Base-by-base conservation (phyloP, 1,284 basidiomycete genomes). In the Peniophora sp. region DNA sequence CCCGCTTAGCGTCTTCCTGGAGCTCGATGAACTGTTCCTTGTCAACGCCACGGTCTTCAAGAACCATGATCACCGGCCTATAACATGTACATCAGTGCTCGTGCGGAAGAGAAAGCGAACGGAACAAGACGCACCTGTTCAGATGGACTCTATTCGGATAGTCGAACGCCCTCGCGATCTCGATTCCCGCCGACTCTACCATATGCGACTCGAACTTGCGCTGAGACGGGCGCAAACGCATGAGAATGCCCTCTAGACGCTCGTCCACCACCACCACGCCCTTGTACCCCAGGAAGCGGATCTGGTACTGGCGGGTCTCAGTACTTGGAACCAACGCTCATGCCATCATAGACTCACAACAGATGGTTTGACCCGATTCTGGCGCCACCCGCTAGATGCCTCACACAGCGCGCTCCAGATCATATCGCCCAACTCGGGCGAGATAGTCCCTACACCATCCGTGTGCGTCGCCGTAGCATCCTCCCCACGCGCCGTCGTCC, bases 361-460 rank as follows among this genome's bases (percentile, higher is more conserved):
- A 42, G 73, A 76, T 22, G 83, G 83, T 47, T 68, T 61, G 14
- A 76, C 56, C 0, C 66, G 58, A 48, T 65, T 59, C 18, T 54
- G 47, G 9, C 61, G 44, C 67, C 60, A 24, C 27, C 27, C 63
- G 60, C 39, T 71, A 68, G 27, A 48, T 3, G 49, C 65, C 24
- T 65, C 58, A 48, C 76, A 76, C 12, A 84, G 60, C 3, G 66
- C 68, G 9, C 54, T 51, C 74, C 79, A 87, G 45, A 91, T 82
- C 52, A 62, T 59, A 47, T 76, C 58, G 0, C 72, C 76, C 6
- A 90, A 68, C 12, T 66, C 67, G 17, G 64, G 65, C 0, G 86
- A 86, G 51, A 91, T 85, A 2, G 81, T 87, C 0, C 88, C 88
- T 18, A 81, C 73, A 23, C 88, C 88, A 55, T 91, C 88, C 0